Conservation (phyloP, 768 basidiomycete species). For the Psilocybe azurescens region DNA sequence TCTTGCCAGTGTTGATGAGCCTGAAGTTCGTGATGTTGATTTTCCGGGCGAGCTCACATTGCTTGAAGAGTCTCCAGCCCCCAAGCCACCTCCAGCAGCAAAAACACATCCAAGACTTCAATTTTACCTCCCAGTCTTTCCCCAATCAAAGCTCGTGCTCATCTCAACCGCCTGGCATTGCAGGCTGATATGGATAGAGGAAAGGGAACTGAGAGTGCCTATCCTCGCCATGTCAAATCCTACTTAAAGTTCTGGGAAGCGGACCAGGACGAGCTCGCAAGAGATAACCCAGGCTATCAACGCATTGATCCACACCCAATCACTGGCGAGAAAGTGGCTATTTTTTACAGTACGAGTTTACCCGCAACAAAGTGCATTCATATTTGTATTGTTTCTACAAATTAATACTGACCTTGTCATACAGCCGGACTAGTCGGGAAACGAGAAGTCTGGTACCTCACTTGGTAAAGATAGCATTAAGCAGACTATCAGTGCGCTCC, state of each 20-base stretch:
- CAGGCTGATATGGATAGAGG: conserved; percentile 20
- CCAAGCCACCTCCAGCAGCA: no score
- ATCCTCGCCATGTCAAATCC: conserved; percentile 29
- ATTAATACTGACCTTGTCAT: no score
- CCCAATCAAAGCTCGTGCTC: no score
- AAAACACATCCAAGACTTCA: no score
- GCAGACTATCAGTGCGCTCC: conserved; percentile 34
- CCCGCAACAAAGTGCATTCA: conserved; percentile 22
- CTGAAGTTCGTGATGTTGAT: no score
- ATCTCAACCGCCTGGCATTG: conserved; percentile 9
- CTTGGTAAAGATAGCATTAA: conserved; percentile 18
- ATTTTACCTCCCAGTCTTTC: no score
- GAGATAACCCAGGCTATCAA: conserved; percentile 4
- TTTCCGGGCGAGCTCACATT: no score
- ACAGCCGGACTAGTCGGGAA: no score
- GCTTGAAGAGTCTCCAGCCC: no score
- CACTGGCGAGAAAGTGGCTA: conserved; percentile 31
- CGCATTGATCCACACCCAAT: conserved; percentile 32
- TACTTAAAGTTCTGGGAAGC: conserved; percentile 30
- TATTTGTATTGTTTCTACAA: conserved; percentile 2
- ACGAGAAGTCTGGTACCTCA: no score
- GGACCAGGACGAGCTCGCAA: conserved; percentile 17
- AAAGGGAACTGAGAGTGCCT: conserved; percentile 30
- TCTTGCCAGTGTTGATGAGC: no score
- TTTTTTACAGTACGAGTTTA: conserved; percentile 24